A percentile compares a stretch with the other conserved stretches of the same genome.
Conservation (phyloP, 108 stramenopile species). For the Fragilaria crotonensis region DNA sequence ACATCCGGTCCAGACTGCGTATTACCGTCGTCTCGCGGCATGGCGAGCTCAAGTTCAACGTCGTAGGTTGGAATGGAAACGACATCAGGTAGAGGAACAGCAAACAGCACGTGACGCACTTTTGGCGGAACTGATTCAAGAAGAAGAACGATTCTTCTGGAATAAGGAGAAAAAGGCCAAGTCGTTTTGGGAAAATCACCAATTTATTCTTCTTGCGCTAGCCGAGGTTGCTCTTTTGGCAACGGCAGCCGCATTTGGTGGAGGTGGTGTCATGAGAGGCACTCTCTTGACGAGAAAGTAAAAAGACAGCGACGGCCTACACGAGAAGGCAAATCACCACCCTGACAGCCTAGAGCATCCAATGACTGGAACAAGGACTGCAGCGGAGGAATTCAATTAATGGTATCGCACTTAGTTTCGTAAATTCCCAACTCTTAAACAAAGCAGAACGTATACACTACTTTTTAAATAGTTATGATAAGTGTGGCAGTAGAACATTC, state of each 20-base stretch:
- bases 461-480: too few species aligned
- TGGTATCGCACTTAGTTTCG: too few species aligned
- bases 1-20: conserved; percentile 11
- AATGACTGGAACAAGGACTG: too few species aligned
- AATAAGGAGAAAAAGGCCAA: background rate
- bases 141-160: conserved; percentile 29
- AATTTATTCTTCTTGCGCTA: background rate
- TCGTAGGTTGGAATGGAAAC: background rate
- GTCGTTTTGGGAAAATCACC: background rate
- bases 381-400: too few species aligned
- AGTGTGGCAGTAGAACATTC: too few species aligned
- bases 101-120: conserved; percentile 14
- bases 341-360: too few species aligned
- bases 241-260: background rate
- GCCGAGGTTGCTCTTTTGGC: background rate
- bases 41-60: conserved; percentile 20
- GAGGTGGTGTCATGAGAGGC: background rate
- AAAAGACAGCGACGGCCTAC: too few species aligned
- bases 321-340: too few species aligned
- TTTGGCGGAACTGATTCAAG: conserved; percentile 24
- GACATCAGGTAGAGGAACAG: conserved; percentile 1
- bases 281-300: too few species aligned
- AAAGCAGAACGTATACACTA: too few species aligned
- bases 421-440: too few species aligned
- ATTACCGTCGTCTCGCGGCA: conserved; percentile 17